Base-by-base conservation (phyloP, 176 grass and related monocot species). In the Secale cereale region DNA sequence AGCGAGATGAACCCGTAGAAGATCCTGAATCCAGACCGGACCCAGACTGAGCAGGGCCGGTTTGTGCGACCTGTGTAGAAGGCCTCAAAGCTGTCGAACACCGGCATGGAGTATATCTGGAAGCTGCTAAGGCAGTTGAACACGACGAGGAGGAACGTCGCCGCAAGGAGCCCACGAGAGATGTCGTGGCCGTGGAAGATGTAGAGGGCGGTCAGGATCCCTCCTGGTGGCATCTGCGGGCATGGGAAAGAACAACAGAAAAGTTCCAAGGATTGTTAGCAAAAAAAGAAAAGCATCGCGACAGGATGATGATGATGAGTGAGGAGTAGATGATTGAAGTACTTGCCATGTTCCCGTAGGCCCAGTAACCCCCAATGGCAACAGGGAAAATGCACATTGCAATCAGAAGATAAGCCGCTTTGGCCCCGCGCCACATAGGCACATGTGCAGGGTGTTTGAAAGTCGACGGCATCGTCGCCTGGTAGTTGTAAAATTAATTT, bases 51-150 rank as follows among this genome's bases (percentile, higher is more conserved):
- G 88, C 96, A 98, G 3, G 93, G 96, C 3, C 89, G 93, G 84
- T 98, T 98, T 22, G 96, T 98, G 57, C 96, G 87, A 61, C 96
- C 92, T 0, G 96, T 98, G 79, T 98, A 98, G 33, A 83, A 91
- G 19, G 96, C 96, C 74, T 98, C 97, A 0, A 98, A 98, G 75
- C 93, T 95, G 79, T 98, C 97, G 7, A 95, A 98, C 16, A 98
- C 97, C 0, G 97, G 97, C 97, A 98, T 98, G 14, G 97, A 98
- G 81, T 98, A 98, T 85, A 98, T 98, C 86, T 98, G 97, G 91
- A 98, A 98, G 77, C 93, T 95, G 82, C 97, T 98, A 64, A 98
- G 85, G 86, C 97, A 98, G 63, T 98, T 98, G 65, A 98, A 95
- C 80, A 98, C 93, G 8, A 98, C 93, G 2, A 98, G 83, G 79